Evolutionary conservation across 345 rosid species (phyloP).

Genomic region (Turritis glabra): DNA sequence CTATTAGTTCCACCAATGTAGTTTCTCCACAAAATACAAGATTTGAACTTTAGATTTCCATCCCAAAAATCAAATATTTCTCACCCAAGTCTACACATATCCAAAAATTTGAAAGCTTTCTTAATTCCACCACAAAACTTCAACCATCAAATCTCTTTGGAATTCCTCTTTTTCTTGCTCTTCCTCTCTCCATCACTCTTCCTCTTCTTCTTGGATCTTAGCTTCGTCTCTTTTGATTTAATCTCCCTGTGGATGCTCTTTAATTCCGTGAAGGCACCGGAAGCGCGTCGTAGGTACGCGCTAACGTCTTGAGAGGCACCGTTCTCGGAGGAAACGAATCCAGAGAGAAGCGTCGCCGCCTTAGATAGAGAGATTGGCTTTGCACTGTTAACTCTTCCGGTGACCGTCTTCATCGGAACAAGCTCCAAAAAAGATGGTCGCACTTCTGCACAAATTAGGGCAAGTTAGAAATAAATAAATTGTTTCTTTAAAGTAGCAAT

Average conservation of each 20-base stretch:
- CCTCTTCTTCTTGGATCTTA: background rate
- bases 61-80: conserved; percentile 6
- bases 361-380: conserved; percentile 36
- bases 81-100: background rate
- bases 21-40: background rate
- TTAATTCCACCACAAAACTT: background rate
- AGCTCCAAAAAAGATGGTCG: background rate
- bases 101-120: background rate
- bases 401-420: conserved; percentile 43
- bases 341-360: conserved; percentile 45
- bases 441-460: background rate
- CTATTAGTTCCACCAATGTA: background rate
- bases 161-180: conserved; percentile 41
- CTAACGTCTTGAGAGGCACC: conserved; percentile 47
- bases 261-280: conserved; percentile 41
- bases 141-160: background rate
- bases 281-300: conserved; percentile 47
- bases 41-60: too few species aligned
- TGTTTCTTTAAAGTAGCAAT: background rate
- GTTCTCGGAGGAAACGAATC: conserved; percentile 39
- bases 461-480: background rate
- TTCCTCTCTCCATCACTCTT: conserved; percentile 26
- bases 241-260: conserved; percentile 34
- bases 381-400: conserved; percentile 32
- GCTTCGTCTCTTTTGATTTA: conserved; percentile 25